Evolutionary conservation across 306 rosid genomes (phyloP).

Genomic region (Rosa persica): DNA sequence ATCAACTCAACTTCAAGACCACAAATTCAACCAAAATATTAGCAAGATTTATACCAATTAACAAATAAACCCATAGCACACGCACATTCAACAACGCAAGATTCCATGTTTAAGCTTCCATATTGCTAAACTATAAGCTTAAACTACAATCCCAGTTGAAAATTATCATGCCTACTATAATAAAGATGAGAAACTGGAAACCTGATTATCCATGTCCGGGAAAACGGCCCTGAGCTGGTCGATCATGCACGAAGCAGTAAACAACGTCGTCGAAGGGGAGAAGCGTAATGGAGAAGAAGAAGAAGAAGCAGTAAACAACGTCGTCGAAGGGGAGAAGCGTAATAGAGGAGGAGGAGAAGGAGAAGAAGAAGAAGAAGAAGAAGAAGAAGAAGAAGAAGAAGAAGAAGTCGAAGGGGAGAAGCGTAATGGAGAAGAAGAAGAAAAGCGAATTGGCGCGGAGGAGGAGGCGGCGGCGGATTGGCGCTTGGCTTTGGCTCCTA

Average conservation of each 20-base stretch:
- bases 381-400: conserved; percentile 42
- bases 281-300: conserved; percentile 50
- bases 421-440: conserved; percentile 52
- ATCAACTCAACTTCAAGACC: too few relatives aligned
- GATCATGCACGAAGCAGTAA: conserved; percentile 31
- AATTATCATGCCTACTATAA: too few relatives aligned
- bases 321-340: conserved; percentile 30
- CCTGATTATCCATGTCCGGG: conserved; percentile 84
- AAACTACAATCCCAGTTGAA: too few relatives aligned
- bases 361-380: conserved; percentile 42
- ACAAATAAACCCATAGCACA: too few relatives aligned
- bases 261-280: conserved; percentile 19
- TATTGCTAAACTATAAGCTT: too few relatives aligned
- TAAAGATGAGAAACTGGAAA: neutral
- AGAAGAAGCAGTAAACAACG: too few relatives aligned
- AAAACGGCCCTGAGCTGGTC: conserved; percentile 55
- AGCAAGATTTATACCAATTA: too few relatives aligned
- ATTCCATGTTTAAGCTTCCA: too few relatives aligned
- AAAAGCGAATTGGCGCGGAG: conserved; percentile 50
- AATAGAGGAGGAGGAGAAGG: too few relatives aligned
- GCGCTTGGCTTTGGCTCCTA: too few relatives aligned
- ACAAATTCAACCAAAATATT: too few relatives aligned
- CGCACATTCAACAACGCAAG: too few relatives aligned
- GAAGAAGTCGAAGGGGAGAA: conserved; percentile 27
- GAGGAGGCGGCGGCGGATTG: conserved; percentile 34